phyloP scores from a whole-genome alignment of 176 grass and related monocot genomes.

The Thinopyrum elongatum region DNA sequence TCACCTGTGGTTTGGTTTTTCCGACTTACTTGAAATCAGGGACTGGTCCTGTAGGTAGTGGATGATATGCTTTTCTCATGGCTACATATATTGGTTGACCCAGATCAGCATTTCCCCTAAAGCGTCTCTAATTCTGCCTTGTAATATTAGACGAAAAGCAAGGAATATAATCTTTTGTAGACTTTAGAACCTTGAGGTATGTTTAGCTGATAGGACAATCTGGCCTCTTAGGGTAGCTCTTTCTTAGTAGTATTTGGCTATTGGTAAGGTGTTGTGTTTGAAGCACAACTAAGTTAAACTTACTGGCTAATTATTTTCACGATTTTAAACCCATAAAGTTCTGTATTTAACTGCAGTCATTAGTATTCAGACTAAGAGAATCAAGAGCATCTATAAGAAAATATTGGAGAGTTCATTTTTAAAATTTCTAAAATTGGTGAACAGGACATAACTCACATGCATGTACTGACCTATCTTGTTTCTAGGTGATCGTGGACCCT shows the following conservation, averaged over 20 bases:
- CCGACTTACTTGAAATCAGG: neutral
- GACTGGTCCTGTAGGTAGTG: neutral
- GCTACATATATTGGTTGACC: slow-evolving; percentile 28
- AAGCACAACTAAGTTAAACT: neutral
- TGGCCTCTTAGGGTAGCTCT: slow-evolving; percentile 8
- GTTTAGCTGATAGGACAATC: slow-evolving; percentile 13
- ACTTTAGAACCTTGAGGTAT: neutral
- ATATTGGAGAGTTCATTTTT: neutral
- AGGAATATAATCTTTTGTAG: slow-evolving; percentile 15
- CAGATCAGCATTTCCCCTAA: slow-evolving; percentile 20
- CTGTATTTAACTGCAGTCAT: neutral
- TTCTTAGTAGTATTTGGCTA: neutral
- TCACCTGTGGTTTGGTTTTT: neutral
- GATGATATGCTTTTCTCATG: neutral
- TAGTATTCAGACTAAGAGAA: neutral
- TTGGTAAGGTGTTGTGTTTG: slow-evolving; percentile 2
- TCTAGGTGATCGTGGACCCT: slow-evolving; percentile 96
- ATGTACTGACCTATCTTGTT: slow-evolving; percentile 19
- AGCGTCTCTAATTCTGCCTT: neutral
- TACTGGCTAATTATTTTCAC: neutral
- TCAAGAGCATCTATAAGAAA: neutral
- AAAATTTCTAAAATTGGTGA: neutral
- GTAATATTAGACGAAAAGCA: slow-evolving; percentile 15
- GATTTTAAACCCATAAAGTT: neutral
- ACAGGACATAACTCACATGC: neutral